A percentile compares a stretch with the other conserved stretches of the same genome.
These are phyloP conservation scores for Candida frijolesensis DNA, from an alignment of 1,139 yeast species.

Conservation along the genomic window DNA sequence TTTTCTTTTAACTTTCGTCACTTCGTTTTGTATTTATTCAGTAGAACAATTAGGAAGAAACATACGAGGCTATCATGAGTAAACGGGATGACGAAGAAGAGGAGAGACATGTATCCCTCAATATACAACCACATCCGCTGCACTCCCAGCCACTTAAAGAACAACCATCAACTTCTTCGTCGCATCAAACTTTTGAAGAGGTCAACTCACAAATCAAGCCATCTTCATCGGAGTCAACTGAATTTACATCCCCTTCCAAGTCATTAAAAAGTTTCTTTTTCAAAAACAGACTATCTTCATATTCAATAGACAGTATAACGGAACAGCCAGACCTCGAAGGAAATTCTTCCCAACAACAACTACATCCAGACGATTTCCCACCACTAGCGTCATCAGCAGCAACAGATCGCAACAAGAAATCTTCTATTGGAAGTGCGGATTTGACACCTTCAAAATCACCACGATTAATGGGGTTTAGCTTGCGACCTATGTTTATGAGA, in stretches of 20 bases:
- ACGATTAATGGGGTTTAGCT: constrained; percentile 13
- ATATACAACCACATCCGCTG: background rate
- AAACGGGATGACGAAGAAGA: background rate
- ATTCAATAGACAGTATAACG: constrained; percentile 30
- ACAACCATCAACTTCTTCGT: constrained; percentile 11
- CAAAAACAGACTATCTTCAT: constrained; percentile 26
- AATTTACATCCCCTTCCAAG: constrained; percentile 30
- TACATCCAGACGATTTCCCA: constrained; percentile 1
- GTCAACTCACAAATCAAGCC: constrained; percentile 6
- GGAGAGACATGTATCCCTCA: background rate
- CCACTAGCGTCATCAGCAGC: background rate
- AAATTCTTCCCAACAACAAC: background rate
- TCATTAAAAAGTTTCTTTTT: constrained; percentile 28
- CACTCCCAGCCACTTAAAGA: background rate
- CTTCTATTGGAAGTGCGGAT: constrained; percentile 5
- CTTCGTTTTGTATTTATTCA: no score
- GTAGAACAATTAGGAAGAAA: background rate
- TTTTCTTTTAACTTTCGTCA: no score
- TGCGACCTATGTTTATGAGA: constrained; percentile 26
- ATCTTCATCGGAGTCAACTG: constrained; percentile 11
- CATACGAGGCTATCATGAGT: background rate
- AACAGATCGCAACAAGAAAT: constrained; percentile 10
- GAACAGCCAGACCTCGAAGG: constrained; percentile 26
- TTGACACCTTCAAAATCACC: constrained; percentile 18
- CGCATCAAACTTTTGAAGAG: constrained; percentile 11